A percentile compares a stretch with the other conserved stretches of the same genome.
These are phyloP conservation scores for Polyplosphaeria fusca DNA, from an alignment of 495 filamentous ascomycete genomes.

Conservation along the genomic window DNA sequence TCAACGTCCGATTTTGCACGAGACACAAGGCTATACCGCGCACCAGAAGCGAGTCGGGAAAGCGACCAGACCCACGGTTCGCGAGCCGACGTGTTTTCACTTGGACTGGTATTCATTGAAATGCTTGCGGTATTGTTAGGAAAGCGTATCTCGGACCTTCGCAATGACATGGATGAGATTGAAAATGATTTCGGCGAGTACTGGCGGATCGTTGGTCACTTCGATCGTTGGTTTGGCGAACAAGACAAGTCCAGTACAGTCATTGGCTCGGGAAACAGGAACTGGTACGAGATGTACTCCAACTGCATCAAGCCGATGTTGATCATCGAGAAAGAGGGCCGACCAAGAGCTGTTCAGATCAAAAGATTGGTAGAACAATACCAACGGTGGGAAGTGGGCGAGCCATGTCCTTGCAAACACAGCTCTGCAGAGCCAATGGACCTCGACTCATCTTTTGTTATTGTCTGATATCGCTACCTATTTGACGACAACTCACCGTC, in stretches of 20 bases:
- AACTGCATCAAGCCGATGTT: neutral
- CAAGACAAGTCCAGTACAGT: neutral
- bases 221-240: neutral
- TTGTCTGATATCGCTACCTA: no score
- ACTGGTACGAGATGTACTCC: neutral
- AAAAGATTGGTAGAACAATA: no score
- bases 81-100: constrained; percentile 20
- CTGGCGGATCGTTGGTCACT: neutral
- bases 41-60: constrained; percentile 6
- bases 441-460: no score
- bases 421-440: no score
- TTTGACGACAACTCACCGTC: no score
- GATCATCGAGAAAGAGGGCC: neutral
- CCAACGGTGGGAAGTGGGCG: no score
- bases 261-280: neutral
- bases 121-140: constrained; percentile 4
- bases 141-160: neutral
- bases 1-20: constrained; percentile 10
- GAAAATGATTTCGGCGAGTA: neutral
- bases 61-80: constrained; percentile 8
- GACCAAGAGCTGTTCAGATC: neutral
- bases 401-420: no score
- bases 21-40: neutral
- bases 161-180: neutral
- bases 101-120: constrained; percentile 20